A percentile compares a stretch with the other conserved stretches of the same genome.
These are phyloP conservation scores for Chenopodium album DNA, from an alignment of 148 eudicot genomes.

Conservation along the genomic window DNA sequence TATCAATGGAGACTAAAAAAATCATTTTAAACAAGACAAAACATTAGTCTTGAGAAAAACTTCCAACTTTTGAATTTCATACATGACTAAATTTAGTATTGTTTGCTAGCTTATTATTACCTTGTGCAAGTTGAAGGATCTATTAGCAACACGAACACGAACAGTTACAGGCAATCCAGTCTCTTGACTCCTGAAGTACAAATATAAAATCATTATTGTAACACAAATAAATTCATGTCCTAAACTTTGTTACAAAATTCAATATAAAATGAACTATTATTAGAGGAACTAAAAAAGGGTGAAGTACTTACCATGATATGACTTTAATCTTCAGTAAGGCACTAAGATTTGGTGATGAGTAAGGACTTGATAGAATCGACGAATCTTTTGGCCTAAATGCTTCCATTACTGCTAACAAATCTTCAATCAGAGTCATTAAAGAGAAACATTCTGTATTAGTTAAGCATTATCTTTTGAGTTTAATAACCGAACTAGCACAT, in stretches of 20 bases:
- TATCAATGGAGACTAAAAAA: constrained; percentile 59
- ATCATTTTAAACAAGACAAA: neutral
- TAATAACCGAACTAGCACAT: neutral
- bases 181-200: constrained; percentile 74
- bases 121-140: constrained; percentile 84
- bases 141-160: constrained; percentile 60
- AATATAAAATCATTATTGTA: neutral
- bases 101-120: constrained; percentile 34
- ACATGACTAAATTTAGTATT: neutral
- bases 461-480: neutral
- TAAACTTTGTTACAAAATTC: neutral
- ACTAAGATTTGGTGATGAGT: constrained; percentile 74
- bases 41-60: neutral
- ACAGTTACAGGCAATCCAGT: constrained; percentile 74
- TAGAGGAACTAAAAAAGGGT: too few species aligned
- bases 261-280: neutral
- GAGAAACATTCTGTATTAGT: neutral
- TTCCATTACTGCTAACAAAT: constrained; percentile 41
- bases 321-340: constrained; percentile 90
- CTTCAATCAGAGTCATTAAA: neutral
- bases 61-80: too few species aligned
- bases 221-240: neutral
- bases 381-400: constrained; percentile 45
- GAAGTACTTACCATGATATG: constrained; percentile 64
- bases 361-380: constrained; percentile 63